Base-by-base conservation (phyloP, 352 stramenopile genomes). In the Pythium phragmiticola region DNA sequence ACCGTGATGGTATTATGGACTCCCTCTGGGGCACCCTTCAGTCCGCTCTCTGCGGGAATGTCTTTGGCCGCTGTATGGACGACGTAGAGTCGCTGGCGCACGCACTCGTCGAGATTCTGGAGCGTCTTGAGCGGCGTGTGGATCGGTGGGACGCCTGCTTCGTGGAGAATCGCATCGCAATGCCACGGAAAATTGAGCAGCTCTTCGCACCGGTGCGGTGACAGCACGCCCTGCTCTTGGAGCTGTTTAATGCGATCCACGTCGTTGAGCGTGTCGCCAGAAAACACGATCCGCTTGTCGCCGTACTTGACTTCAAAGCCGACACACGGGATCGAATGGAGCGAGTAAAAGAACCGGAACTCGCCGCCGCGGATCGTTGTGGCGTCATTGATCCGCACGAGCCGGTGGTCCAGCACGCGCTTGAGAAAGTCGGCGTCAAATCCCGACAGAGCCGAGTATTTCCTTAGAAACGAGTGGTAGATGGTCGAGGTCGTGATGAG, bases 401-500 rank as follows among this genome's bases (percentile, higher is more conserved):
- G 80, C n/a, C 81, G 80, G 63, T 97, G 95, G 36, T 96, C 83
- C 63, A 98, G 86, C 53, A 96, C 95, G 19, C 91, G 89, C 36
- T 92, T 90, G 17, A 99, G 76, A 52, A 99, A 92, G 36, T 81
- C 77, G 26, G 89, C 84, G 43, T 90, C 94, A 43, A 98, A 88
- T 30, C 90, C 95, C 21, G 91, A 98, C 8, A 99, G 75, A 33
- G 95, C 95, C 39, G 92, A 88, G 77, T 99, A 99, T 66, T 99
- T 99, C 57, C 94, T 88, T 52, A 99, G 84, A 64, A 99, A 99
- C 47, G 89, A 98, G 28, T 93, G 95, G 71, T 98, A 98, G 73
- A 99, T 99, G 13, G 95, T 99, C 55, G 92, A 82, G 7, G 94
- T 99, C 23, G 95, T 98, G 52, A 98, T 98, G 23, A 99, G 79